These are phyloP conservation scores for Suillus hirtellus DNA, from an alignment of 768 basidiomycete species.

Conservation along the genomic window DNA sequence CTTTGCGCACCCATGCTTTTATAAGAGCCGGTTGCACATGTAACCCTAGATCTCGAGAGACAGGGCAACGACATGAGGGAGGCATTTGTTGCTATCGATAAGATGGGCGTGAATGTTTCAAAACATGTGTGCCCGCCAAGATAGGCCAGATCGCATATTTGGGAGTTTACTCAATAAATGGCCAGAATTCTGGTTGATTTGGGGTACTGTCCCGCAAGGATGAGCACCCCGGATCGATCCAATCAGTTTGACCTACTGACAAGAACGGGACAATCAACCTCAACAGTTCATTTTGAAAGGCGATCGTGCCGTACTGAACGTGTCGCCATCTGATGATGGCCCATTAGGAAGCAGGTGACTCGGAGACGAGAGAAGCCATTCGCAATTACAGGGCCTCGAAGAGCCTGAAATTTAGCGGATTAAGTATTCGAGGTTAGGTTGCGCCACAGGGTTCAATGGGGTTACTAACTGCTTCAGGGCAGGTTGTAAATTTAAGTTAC, in stretches of 20 bases:
- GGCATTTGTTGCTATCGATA: constrained; percentile 29
- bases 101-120: constrained; percentile 29
- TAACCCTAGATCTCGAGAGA: constrained; percentile 25
- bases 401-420: constrained; percentile 2
- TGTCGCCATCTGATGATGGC: constrained; percentile 1
- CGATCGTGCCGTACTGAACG: constrained; percentile 7
- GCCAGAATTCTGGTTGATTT: constrained; percentile 24
- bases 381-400: constrained; percentile 3
- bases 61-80: constrained; percentile 20
- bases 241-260: constrained; percentile 9
- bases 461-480: constrained; percentile 31
- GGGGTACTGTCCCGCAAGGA: constrained; percentile 24
- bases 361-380: constrained; percentile 15
- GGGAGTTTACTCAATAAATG: constrained; percentile 23
- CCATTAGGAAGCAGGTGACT: constrained; percentile 4
- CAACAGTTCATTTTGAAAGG: neutral
- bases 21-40: constrained; percentile 26
- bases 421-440: neutral
- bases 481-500: constrained; percentile 25
- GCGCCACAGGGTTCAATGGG: constrained; percentile 28
- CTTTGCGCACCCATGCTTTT: constrained; percentile 26
- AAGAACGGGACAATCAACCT: constrained; percentile 7
- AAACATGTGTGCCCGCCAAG: constrained; percentile 20
- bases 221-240: constrained; percentile 6
- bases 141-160: constrained; percentile 16